Base-by-base conservation (phyloP, 2,329 filamentous ascomycete species). In the Lecanoromycetidae sp. region DNA sequence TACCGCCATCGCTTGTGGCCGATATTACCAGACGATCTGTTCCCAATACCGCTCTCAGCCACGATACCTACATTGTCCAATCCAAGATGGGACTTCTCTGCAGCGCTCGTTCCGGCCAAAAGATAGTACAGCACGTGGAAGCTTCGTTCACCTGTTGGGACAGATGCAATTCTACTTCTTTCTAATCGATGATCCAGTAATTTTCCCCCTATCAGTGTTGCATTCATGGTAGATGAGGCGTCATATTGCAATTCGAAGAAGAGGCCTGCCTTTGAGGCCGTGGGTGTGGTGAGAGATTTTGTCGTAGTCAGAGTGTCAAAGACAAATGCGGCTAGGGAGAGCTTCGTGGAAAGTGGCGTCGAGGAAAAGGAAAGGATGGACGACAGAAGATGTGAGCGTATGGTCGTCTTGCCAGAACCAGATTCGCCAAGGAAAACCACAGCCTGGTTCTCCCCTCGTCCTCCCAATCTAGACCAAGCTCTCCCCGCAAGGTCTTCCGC, bases 241-340 rank as follows among this genome's bases (percentile, higher is more conserved):
- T 98, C 90, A 62, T 98, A 98, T 65, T 98, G 91, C 34, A 98
- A 74, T 64, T 98, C 91, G 63, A 91, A 91, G 62, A 94, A 94
- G 13, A 98, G 75, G 53, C 91, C 91, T 9, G 91, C 84, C 65
- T 96, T 96, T 42, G 90, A 96, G 23, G 91, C 91, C 2, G 87
- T 94, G 1, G 88, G 88, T 0, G 90, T 96, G 1, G 90, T 96
- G 27, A 88, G 81, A 1, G 90, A 94, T 69, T 98, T 98, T 22
- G 91, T 98, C 1, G 91, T 96, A 4, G 91, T 98, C 50, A 98
- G 75, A 2, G 87, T 84, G 61, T 98, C 91, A 63, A 98, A 98
- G 51, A 96, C 79, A 63, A 95, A 98, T 35, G 90, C 83, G 19
- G 90, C 90, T 41, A 93, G 82, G 2, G 90, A 95, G 17, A 95